A percentile compares a stretch with the other conserved stretches of the same genome.
phyloP scores from a whole-genome alignment of 371 early-diverging fungal species.

The Mucor lusitanicus region DNA sequence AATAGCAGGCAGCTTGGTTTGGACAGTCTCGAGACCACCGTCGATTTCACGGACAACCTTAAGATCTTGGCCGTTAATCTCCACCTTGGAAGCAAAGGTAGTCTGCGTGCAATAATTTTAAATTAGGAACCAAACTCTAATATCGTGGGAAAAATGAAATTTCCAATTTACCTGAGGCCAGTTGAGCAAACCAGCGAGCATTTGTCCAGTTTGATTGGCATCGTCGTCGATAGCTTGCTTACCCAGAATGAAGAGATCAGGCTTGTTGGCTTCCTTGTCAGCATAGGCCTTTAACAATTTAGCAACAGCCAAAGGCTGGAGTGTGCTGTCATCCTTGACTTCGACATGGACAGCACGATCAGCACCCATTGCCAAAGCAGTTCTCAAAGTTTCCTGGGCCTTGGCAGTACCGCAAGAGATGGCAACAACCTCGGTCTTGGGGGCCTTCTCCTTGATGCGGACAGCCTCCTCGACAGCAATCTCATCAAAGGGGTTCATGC shows the following conservation, averaged over 20 bases:
- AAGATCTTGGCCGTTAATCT: conserved; percentile 70
- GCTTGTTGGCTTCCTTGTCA: conserved; percentile 84
- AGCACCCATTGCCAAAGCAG: conserved; percentile 98
- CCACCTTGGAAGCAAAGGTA: conserved; percentile 96
- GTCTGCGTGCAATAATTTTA: conserved; percentile 55
- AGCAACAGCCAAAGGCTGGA: conserved; percentile 90
- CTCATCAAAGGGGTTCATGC: conserved; percentile 99
- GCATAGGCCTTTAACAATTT: conserved; percentile 88
- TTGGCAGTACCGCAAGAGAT: conserved; percentile 92
- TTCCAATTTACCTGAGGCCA: conserved; percentile 86
- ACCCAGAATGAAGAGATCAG: conserved; percentile 93
- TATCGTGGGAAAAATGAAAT: conserved; percentile 10
- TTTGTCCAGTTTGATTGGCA: conserved; percentile 96
- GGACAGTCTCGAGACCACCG: conserved; percentile 95
- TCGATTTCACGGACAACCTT: conserved; percentile 95
- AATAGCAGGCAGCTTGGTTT: conserved; percentile 85
- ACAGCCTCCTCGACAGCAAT: conserved; percentile 98
- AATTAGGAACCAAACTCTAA: conserved; percentile 1
- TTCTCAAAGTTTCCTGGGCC: conserved; percentile 91
- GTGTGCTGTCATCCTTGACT: conserved; percentile 68
- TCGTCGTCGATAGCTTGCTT: conserved; percentile 99
- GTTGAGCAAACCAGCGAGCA: conserved; percentile 94
- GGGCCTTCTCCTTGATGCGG: conserved; percentile 83
- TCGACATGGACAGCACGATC: conserved; percentile 96
- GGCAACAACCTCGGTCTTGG: conserved; percentile 81